Conservation (phyloP, 768 basidiomycete genomes). For the Erythrobasidium yunnanense region DNA sequence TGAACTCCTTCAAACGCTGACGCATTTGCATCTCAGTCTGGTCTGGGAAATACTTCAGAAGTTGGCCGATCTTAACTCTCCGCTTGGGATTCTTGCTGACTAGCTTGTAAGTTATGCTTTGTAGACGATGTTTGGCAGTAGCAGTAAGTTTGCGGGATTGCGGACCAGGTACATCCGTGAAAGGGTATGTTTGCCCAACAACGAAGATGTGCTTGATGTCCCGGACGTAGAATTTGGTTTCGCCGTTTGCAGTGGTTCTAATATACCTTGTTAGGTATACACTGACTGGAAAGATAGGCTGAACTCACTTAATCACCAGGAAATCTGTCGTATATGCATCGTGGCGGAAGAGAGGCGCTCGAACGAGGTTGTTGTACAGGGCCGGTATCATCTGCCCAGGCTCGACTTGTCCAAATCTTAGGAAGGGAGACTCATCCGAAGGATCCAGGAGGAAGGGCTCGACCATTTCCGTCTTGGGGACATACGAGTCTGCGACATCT, state of each 20-base stretch:
- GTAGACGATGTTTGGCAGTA: constrained; percentile 80
- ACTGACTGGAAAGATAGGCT: neutral
- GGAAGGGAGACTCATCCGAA: constrained; percentile 93
- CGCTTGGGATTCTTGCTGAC: constrained; percentile 75
- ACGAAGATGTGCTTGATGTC: constrained; percentile 90
- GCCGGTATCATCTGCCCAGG: constrained; percentile 85
- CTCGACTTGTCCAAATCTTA: constrained; percentile 91
- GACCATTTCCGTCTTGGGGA: constrained; percentile 89
- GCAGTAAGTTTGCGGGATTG: constrained; percentile 96
- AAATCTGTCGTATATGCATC: constrained; percentile 82
- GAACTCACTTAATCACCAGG: constrained; percentile 72
- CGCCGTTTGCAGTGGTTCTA: constrained; percentile 79
- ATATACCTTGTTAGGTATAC: neutral
- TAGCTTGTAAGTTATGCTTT: constrained; percentile 88
- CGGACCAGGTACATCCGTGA: constrained; percentile 90
- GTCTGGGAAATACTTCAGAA: constrained; percentile 97
- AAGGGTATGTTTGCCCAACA: constrained; percentile 91
- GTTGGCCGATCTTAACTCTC: constrained; percentile 73
- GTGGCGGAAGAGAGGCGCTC: constrained; percentile 89
- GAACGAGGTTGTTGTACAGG: constrained; percentile 85
- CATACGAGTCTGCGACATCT: constrained; percentile 79
- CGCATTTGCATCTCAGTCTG: constrained; percentile 97
- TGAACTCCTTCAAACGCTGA: constrained; percentile 92
- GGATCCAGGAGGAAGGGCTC: constrained; percentile 93
- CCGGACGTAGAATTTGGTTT: constrained; percentile 77